These are phyloP conservation scores for Boletus sp. DNA, from an alignment of 1,284 basidiomycete species.

Conservation along the genomic window DNA sequence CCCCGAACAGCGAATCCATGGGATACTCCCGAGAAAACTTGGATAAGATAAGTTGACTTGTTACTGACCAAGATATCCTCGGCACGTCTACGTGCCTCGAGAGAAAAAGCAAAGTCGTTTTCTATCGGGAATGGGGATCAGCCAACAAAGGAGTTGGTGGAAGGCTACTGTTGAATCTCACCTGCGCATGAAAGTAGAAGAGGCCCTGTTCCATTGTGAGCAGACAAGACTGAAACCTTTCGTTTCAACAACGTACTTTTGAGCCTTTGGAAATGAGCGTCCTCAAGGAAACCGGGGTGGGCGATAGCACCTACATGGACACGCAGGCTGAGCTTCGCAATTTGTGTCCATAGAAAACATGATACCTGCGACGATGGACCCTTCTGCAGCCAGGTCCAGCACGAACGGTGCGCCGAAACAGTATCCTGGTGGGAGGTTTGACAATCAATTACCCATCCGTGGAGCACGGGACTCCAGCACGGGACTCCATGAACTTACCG, in stretches of 20 bases:
- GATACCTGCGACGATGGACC: slow-evolving; percentile 44
- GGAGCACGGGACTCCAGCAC: too few species aligned
- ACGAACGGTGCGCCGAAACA: slow-evolving; percentile 56
- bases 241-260: slow-evolving; percentile 45
- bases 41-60: slow-evolving; percentile 26
- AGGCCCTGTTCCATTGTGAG: slow-evolving; percentile 37
- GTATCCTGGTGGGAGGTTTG: slow-evolving; percentile 39
- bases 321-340: neutral
- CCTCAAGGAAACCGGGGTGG: slow-evolving; percentile 52
- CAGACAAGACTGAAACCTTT: too few species aligned
- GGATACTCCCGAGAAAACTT: slow-evolving; percentile 30
- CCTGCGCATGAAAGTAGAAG: slow-evolving; percentile 50
- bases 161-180: slow-evolving; percentile 15
- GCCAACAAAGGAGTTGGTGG: neutral
- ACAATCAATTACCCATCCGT: neutral
- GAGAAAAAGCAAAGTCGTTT: slow-evolving; percentile 26
- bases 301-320: slow-evolving; percentile 44
- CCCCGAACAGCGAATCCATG: slow-evolving; percentile 34
- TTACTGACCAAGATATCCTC: slow-evolving; percentile 27
- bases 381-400: slow-evolving; percentile 41
- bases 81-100: slow-evolving; percentile 21
- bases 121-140: slow-evolving; percentile 21
- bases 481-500: slow-evolving; percentile 26
- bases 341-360: neutral
- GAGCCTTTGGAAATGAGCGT: slow-evolving; percentile 46